Evolutionary conservation across 192 early-diverging fungal genomes (phyloP).

Genomic region (Allomyces macrogynus): DNA sequence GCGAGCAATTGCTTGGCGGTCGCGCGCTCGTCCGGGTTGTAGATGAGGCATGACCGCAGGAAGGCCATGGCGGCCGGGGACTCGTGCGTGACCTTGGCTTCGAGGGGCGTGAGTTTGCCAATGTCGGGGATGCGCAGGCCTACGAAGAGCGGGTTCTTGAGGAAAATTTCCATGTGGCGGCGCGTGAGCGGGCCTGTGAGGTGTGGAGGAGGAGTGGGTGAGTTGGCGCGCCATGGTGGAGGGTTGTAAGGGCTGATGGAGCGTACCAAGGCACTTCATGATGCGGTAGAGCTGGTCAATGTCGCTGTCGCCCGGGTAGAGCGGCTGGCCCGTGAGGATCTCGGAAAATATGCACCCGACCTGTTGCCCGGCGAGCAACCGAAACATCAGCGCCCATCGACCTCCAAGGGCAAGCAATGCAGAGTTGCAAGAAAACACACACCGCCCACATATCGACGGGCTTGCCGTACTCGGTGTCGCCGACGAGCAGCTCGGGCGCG

Average conservation of each 20-base stretch:
- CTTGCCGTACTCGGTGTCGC: slow-evolving; percentile 39
- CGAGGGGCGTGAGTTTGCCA: slow-evolving; percentile 29
- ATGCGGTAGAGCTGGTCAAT: slow-evolving; percentile 43
- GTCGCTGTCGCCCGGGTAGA: slow-evolving; percentile 59
- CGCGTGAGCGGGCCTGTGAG: slow-evolving; percentile 26
- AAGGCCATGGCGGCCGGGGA: slow-evolving; percentile 28
- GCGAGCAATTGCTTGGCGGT: slow-evolving; percentile 33
- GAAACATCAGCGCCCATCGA: background rate
- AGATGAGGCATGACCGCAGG: slow-evolving; percentile 28
- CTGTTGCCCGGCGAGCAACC: slow-evolving; percentile 83
- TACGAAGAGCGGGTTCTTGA: slow-evolving; percentile 37
- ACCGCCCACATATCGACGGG: background rate
- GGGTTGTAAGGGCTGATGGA: too few species aligned
- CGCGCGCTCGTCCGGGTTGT: slow-evolving; percentile 37
- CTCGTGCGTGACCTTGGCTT: slow-evolving; percentile 25
- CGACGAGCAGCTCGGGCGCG: slow-evolving; percentile 87
- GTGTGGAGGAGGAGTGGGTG: too few species aligned
- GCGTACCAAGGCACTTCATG: slow-evolving; percentile 32
- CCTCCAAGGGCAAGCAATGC: background rate
- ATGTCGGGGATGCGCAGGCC: slow-evolving; percentile 35
- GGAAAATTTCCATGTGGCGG: slow-evolving; percentile 36
- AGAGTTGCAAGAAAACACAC: slow-evolving; percentile 1
- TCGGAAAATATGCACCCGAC: slow-evolving; percentile 99
- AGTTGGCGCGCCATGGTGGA: too few species aligned
- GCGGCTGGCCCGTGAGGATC: slow-evolving; percentile 71